phyloP scores from a whole-genome alignment of 805 yeast species.

The Candida easanensis region DNA sequence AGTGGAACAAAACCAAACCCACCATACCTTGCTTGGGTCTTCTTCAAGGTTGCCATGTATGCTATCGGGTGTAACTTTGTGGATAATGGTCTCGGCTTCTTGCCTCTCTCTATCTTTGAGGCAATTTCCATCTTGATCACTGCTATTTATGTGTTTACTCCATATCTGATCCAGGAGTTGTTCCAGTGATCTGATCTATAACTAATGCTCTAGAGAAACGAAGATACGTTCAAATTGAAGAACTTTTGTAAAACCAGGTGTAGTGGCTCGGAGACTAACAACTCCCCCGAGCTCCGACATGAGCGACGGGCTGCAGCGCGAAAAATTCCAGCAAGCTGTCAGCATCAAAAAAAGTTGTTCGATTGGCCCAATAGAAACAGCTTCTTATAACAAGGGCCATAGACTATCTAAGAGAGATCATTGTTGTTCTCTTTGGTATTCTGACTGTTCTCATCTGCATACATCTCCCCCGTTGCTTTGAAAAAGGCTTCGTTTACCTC shows the following conservation, averaged over 20 bases:
- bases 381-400: too few species aligned
- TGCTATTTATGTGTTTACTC: conserved; percentile 77
- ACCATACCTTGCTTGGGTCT: conserved; percentile 71
- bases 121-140: conserved; percentile 65
- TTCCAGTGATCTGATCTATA: conserved; percentile 17
- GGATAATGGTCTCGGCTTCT: conserved; percentile 60
- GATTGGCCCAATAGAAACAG: conserved; percentile 6
- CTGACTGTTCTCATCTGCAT: too few species aligned
- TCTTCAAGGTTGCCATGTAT: conserved; percentile 87
- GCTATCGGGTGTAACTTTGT: conserved; percentile 67
- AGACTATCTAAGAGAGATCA: too few species aligned
- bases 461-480: background rate
- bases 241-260: too few species aligned
- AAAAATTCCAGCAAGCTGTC: conserved; percentile 3
- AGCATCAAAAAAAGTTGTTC: conserved; percentile 11
- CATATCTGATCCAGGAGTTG: conserved; percentile 48
- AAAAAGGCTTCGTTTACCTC: background rate
- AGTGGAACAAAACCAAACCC: conserved; percentile 83
- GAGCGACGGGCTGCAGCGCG: background rate
- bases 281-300: too few species aligned
- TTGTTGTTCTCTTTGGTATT: too few species aligned
- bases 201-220: background rate
- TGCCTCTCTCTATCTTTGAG: conserved; percentile 71
- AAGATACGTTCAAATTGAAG: background rate
- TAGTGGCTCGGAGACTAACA: too few species aligned